phyloP scores from a whole-genome alignment of 306 rosid species.

The Vachellia pachyceras region DNA sequence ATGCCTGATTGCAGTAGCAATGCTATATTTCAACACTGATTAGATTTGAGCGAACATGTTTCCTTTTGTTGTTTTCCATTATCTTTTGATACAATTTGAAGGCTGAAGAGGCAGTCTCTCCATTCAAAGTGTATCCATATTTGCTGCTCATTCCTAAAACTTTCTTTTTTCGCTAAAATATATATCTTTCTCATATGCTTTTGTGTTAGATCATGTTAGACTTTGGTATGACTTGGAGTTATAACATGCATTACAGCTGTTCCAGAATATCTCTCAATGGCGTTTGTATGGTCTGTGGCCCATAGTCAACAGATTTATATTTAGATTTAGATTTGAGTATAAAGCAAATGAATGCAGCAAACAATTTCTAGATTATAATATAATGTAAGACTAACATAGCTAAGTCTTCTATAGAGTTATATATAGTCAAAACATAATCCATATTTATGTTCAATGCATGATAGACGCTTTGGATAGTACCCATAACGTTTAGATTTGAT shows the following conservation, averaged over 20 bases:
- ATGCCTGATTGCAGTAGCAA: background rate
- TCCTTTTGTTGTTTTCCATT: conserved; percentile 21
- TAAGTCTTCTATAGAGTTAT: background rate
- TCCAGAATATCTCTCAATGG: background rate
- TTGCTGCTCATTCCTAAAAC: conserved; percentile 1
- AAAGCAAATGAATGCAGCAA: conserved; percentile 24
- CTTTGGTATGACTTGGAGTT: background rate
- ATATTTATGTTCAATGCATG: background rate
- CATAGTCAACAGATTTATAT: conserved; percentile 4
- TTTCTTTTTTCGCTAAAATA: background rate
- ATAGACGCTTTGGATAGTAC: background rate
- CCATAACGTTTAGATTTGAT: background rate
- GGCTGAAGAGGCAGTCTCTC: background rate
- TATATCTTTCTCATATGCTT: background rate
- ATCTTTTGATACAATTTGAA: conserved; percentile 10
- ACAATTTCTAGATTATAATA: conserved; percentile 17
- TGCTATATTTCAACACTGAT: conserved; percentile 6
- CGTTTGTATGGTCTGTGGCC: background rate
- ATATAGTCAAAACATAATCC: background rate
- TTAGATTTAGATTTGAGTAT: conserved; percentile 8
- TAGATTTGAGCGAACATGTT: background rate
- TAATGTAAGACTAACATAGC: conserved; percentile 6
- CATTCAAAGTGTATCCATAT: conserved; percentile 10
- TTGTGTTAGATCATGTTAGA: background rate
- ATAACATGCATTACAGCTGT: conserved; percentile 17